These are phyloP conservation scores for Catenaria anguillulae DNA, from an alignment of 371 early-diverging fungal genomes.

Conservation along the genomic window DNA sequence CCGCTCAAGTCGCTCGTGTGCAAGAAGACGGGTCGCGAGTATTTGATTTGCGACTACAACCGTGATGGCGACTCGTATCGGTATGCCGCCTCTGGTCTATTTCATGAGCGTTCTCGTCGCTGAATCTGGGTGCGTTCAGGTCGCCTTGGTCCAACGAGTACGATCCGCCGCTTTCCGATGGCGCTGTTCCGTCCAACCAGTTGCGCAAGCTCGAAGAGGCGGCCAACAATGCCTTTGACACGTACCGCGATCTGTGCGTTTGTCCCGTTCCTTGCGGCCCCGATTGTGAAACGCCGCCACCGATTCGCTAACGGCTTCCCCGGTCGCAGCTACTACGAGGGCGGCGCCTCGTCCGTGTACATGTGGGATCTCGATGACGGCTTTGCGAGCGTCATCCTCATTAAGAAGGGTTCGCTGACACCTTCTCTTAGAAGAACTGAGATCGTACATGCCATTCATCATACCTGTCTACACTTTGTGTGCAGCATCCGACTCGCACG, in stretches of 20 bases:
- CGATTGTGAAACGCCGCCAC: not conserved
- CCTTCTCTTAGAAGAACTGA: too few relatives aligned
- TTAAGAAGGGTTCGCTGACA: slow-evolving; percentile 67
- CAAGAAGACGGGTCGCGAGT: slow-evolving; percentile 56
- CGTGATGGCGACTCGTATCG: slow-evolving; percentile 88
- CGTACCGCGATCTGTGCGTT: slow-evolving; percentile 74
- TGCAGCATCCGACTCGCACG: slow-evolving; percentile 47
- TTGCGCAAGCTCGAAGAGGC: slow-evolving; percentile 76
- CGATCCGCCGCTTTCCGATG: slow-evolving; percentile 70
- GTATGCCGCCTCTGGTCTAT: slow-evolving; percentile 20
- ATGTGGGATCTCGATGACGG: slow-evolving; percentile 81
- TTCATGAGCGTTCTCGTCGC: not conserved
- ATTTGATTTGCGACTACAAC: slow-evolving; percentile 87
- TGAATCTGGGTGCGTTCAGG: slow-evolving; percentile 19
- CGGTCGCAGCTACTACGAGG: slow-evolving; percentile 65
- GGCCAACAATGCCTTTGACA: slow-evolving; percentile 91
- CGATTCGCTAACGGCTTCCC: not conserved
- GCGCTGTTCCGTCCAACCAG: slow-evolving; percentile 54
- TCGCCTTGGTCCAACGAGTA: slow-evolving; percentile 96
- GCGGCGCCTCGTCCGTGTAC: slow-evolving; percentile 92
- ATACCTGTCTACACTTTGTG: too few relatives aligned
- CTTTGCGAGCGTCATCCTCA: slow-evolving; percentile 87
- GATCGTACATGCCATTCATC: too few relatives aligned
- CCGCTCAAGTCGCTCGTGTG: slow-evolving; percentile 74
- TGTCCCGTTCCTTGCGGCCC: not conserved